phyloP scores from a whole-genome alignment of 805 yeast species.

The Candida ascalaphidarum region DNA sequence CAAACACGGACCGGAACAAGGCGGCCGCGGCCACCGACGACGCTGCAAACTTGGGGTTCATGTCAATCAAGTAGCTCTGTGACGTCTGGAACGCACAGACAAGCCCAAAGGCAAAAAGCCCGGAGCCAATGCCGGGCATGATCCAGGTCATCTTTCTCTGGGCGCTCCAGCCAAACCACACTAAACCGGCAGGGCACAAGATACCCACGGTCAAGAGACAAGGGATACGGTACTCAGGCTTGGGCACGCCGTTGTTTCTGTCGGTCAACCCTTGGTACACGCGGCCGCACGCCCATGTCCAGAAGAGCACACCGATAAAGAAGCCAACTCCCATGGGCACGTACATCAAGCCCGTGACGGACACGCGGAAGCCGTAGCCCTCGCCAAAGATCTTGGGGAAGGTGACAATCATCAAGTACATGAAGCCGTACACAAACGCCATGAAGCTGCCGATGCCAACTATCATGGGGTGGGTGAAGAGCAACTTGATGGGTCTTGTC shows the following conservation, averaged over 20 bases:
- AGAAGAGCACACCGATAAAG: slow-evolving; percentile 19
- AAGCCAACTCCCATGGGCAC: slow-evolving; percentile 32
- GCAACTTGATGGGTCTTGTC: slow-evolving; percentile 23
- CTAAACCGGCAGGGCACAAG: slow-evolving; percentile 27
- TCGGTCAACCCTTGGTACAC: slow-evolving; percentile 16
- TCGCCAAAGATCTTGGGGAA: slow-evolving; percentile 24
- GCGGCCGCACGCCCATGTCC: slow-evolving; percentile 19
- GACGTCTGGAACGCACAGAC: slow-evolving; percentile 29
- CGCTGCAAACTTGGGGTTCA: slow-evolving; percentile 30
- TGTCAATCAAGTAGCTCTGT: slow-evolving; percentile 30
- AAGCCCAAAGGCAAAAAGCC: slow-evolving; percentile 26
- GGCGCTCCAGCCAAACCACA: slow-evolving; percentile 36
- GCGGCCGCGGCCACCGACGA: slow-evolving; percentile 34
- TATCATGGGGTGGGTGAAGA: slow-evolving; percentile 28
- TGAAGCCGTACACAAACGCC: slow-evolving; percentile 34
- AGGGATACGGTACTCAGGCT: slow-evolving; percentile 31
- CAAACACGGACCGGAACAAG: slow-evolving; percentile 29
- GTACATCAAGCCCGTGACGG: slow-evolving; percentile 28
- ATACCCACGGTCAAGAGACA: slow-evolving; percentile 23
- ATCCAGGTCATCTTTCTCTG: slow-evolving; percentile 28
- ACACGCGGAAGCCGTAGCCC: slow-evolving; percentile 23
- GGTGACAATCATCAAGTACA: slow-evolving; percentile 32
- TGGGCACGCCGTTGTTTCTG: slow-evolving; percentile 21
- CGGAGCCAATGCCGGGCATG: slow-evolving; percentile 28
- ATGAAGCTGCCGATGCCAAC: slow-evolving; percentile 32